Evolutionary conservation across 352 stramenopile genomes (phyloP).

Genomic region (Globisporangium solare): DNA sequence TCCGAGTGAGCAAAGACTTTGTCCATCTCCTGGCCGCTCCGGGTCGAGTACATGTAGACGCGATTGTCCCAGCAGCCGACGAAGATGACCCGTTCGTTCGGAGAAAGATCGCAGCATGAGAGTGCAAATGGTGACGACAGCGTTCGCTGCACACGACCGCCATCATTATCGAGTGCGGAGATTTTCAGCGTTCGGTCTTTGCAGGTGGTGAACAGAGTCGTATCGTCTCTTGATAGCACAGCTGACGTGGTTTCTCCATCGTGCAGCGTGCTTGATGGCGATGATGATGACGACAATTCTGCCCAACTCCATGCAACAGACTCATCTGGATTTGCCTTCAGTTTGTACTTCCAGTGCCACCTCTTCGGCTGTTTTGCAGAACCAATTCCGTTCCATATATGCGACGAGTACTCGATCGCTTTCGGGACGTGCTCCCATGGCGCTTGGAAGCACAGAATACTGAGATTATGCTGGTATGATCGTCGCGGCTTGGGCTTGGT

Average conservation of each 20-base stretch:
- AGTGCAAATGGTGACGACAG: slow-evolving; percentile 33
- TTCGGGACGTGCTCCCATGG: slow-evolving; percentile 30
- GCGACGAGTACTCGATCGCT: slow-evolving; percentile 26
- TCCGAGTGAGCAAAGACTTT: slow-evolving; percentile 62
- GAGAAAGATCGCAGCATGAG: slow-evolving; percentile 68
- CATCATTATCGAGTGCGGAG: slow-evolving; percentile 23
- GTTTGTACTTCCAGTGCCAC: slow-evolving; percentile 47
- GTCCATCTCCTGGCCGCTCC: slow-evolving; percentile 51
- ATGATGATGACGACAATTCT: slow-evolving; percentile 10
- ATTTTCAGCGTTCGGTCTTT: slow-evolving; percentile 70
- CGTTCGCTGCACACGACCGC: slow-evolving; percentile 25
- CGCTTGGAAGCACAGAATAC: slow-evolving; percentile 41
- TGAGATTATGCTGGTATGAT: slow-evolving; percentile 17
- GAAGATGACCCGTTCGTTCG: slow-evolving; percentile 54
- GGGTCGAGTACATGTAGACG: slow-evolving; percentile 70
- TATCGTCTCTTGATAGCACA: slow-evolving; percentile 46
- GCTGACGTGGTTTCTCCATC: slow-evolving; percentile 56
- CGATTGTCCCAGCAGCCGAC: slow-evolving; percentile 71
- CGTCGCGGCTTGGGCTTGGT: slow-evolving; percentile 7
- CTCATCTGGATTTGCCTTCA: slow-evolving; percentile 29
- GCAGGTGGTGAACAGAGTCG: slow-evolving; percentile 56
- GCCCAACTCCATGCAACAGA: slow-evolving; percentile 45
- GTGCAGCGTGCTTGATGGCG: slow-evolving; percentile 32
- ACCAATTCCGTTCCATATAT: slow-evolving; percentile 29
- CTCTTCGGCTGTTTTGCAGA: slow-evolving; percentile 37